Percentiles rank a stretch among this genome's conserved stretches.
phyloP scores from a whole-genome alignment of 2,329 filamentous ascomycete species.

The Sporothrix curviconia region DNA sequence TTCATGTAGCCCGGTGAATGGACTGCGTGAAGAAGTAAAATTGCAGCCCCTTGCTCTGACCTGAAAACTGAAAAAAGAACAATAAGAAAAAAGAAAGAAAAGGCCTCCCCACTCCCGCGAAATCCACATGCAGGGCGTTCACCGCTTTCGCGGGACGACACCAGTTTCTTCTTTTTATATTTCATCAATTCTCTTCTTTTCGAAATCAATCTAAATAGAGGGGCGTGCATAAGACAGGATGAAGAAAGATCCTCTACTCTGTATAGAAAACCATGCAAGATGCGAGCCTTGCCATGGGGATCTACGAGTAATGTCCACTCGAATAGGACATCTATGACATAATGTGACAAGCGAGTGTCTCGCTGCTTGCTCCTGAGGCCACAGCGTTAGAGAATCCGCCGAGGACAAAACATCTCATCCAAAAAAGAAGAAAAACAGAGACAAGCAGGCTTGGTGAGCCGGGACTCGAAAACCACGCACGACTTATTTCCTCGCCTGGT shows the following conservation, averaged over 20 bases:
- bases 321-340: too few relatives aligned
- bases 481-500: constrained; percentile 12
- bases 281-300: neutral
- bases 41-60: too few relatives aligned
- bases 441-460: neutral
- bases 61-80: neutral
- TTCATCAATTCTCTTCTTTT: neutral
- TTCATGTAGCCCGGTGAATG: too few relatives aligned
- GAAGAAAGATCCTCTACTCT: too few relatives aligned
- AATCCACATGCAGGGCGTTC: too few relatives aligned
- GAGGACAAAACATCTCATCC: too few relatives aligned
- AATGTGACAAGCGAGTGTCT: too few relatives aligned
- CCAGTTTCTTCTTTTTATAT: too few relatives aligned
- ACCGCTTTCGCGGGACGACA: constrained; percentile 7
- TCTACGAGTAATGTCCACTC: too few relatives aligned
- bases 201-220: neutral
- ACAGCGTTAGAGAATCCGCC: too few relatives aligned
- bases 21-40: neutral
- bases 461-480: constrained; percentile 4
- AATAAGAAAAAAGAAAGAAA: neutral
- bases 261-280: neutral
- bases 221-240: neutral
- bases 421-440: neutral
- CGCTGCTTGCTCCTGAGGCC: too few relatives aligned
- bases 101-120: neutral